These are phyloP conservation scores for Hibiscus tridactylites DNA, from an alignment of 345 rosid species.

Conservation along the genomic window DNA sequence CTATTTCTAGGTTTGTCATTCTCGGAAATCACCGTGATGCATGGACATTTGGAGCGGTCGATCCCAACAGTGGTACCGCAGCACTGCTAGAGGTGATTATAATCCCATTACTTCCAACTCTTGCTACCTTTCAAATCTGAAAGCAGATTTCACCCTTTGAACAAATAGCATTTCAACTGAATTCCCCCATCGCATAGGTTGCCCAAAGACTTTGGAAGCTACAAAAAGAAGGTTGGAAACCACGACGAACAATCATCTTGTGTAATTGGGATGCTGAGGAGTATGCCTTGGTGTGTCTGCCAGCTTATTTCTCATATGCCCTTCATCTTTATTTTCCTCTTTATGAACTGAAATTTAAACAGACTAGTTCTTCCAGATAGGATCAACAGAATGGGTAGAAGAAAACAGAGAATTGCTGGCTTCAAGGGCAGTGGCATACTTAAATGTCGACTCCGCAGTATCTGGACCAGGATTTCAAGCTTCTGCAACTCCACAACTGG, in stretches of 20 bases:
- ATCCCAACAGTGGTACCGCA: conserved; percentile 87
- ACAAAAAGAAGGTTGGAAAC: conserved; percentile 62
- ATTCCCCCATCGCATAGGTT: conserved; percentile 27
- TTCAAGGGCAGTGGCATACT: conserved; percentile 68
- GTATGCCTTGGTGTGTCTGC: conserved; percentile 61
- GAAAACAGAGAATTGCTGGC: conserved; percentile 63
- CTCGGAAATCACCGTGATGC: conserved; percentile 91
- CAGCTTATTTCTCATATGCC: conserved; percentile 11
- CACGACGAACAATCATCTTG: conserved; percentile 59
- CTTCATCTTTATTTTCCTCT: neutral
- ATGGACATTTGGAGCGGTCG: conserved; percentile 89
- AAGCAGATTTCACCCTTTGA: neutral
- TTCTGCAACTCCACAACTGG: conserved; percentile 78
- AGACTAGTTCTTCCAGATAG: conserved; percentile 36
- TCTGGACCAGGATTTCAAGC: conserved; percentile 56
- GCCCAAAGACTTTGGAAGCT: conserved; percentile 61
- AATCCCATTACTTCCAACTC: neutral
- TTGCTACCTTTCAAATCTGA: neutral
- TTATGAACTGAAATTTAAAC: conserved; percentile 1
- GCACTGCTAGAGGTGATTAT: conserved; percentile 58
- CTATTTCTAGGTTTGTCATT: conserved; percentile 44
- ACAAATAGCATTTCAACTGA: neutral
- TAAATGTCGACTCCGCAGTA: conserved; percentile 62
- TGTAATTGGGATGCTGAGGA: conserved; percentile 96
- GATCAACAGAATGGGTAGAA: conserved; percentile 93